phyloP scores from a whole-genome alignment of 1,284 basidiomycete genomes.

The Abortiporus biennis region DNA sequence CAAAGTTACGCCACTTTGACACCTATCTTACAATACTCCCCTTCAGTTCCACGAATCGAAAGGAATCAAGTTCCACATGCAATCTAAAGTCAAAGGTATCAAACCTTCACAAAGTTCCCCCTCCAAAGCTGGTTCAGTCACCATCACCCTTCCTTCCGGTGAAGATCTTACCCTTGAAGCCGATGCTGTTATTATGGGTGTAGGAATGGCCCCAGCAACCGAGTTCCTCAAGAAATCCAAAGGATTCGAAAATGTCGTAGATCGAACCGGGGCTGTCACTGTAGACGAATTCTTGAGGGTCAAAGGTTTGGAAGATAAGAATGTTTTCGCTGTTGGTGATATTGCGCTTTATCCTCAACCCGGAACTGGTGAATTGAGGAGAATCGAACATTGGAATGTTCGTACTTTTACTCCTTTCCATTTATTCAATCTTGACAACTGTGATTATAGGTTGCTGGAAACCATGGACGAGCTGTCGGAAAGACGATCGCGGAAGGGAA shows the following conservation, averaged over 20 bases:
- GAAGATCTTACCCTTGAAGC: conserved; percentile 54
- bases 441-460: conserved; percentile 61
- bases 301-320: conserved; percentile 40
- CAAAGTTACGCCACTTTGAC: neutral
- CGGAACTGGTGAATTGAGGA: conserved; percentile 40
- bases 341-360: conserved; percentile 80
- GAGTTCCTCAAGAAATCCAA: conserved; percentile 68
- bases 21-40: neutral
- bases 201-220: conserved; percentile 86
- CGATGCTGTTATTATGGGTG: conserved; percentile 84
- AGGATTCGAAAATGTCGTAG: conserved; percentile 52
- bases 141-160: conserved; percentile 44
- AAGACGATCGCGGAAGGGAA: conserved; percentile 60
- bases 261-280: conserved; percentile 76
- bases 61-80: conserved; percentile 82
- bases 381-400: conserved; percentile 93
- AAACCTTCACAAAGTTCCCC: conserved; percentile 47
- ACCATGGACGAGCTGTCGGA: conserved; percentile 82
- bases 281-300: conserved; percentile 82
- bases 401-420: conserved; percentile 17
- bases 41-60: conserved; percentile 69
- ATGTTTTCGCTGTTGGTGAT: conserved; percentile 88
- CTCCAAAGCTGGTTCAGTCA: conserved; percentile 51
- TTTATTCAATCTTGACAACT: conserved; percentile 13
- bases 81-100: conserved; percentile 70